phyloP scores from a whole-genome alignment of 2,329 filamentous ascomycete genomes.

The Aspergillus sp. region DNA sequence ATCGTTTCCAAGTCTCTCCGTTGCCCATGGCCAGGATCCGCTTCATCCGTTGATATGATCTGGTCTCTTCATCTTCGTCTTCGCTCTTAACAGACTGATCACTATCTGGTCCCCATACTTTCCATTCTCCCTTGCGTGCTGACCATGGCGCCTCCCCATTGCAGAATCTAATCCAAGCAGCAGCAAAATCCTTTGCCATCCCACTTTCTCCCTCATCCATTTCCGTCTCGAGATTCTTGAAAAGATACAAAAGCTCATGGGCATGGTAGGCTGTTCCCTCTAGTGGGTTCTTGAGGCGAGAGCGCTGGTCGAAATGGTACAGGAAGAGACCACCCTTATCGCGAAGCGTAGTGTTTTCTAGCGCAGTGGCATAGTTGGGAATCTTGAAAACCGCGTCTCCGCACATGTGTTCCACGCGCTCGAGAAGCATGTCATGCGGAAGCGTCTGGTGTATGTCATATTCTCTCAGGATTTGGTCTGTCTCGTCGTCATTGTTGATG shows the following conservation, averaged over 20 bases:
- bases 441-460: constrained; percentile 22
- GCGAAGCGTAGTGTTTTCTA: background rate
- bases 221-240: constrained; percentile 25
- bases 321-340: constrained; percentile 9
- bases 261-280: constrained; percentile 32
- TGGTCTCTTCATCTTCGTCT: constrained; percentile 21
- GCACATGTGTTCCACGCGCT: constrained; percentile 27
- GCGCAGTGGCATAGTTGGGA: constrained; percentile 23
- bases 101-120: constrained; percentile 26
- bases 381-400: constrained; percentile 30
- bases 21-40: constrained; percentile 20
- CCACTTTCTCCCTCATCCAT: constrained; percentile 18
- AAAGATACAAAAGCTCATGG: constrained; percentile 29
- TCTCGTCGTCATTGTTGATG: constrained; percentile 15
- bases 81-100: constrained; percentile 20
- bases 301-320: constrained; percentile 32
- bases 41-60: constrained; percentile 25
- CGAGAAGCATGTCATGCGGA: constrained; percentile 13
- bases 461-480: constrained; percentile 20
- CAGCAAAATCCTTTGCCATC: constrained; percentile 23
- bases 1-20: constrained; percentile 22
- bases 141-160: constrained; percentile 25
- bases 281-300: constrained; percentile 23
- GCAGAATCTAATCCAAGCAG: constrained; percentile 27
- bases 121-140: constrained; percentile 18